Evolutionary conservation across 257 asterid genomes (phyloP), one percentile per base, ranked within the genome.

Genomic region (Nyctanthes arbortristis): DNA sequence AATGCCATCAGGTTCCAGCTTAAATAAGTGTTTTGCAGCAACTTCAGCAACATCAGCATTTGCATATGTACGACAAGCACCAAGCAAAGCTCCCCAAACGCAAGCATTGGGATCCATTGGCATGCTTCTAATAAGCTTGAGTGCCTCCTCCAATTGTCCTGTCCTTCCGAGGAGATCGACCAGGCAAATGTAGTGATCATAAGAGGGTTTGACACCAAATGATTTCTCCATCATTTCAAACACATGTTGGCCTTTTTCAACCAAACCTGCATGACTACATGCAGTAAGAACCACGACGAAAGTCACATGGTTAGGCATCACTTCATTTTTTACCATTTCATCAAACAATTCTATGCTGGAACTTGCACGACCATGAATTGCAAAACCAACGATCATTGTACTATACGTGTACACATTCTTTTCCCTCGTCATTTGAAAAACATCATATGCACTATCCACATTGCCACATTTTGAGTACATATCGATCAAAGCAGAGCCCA

Each of bases 401-500:
- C 91, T 88, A 31, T 87, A 92, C 16, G 97, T 79, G 69, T 81
- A 87, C 57, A 90, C 97, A 56, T 85, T 90, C 40, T 67, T 80
- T 35, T 77, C 69, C 10, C 4, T 68, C 89, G 85, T 80, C 24
- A 28, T 43, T 65, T 54, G 7, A 45, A 90, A 93, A 65, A 88
- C 87, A 20, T 57, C 65, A 18, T 58, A 71, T 0, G 96, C 96
- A 9, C 87, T 91, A 33, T 82, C 93, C 54, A 84, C 67, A 37
- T 82, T 70, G n/a, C 98, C 97, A 71, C 98, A 90, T 63, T 88
- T 90, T 0, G 97, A 82, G 79, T 93, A 80, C 98, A 93, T 87
- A 61, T 93, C 97, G 24, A 93, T 84, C 78, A 93, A 69, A 0
- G 97, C 96, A 11, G 93, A 87, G 16, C 97, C 93, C n/a, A 90